Evolutionary conservation across 331 rosid species (phyloP).

Genomic region (Acacia pycnantha): DNA sequence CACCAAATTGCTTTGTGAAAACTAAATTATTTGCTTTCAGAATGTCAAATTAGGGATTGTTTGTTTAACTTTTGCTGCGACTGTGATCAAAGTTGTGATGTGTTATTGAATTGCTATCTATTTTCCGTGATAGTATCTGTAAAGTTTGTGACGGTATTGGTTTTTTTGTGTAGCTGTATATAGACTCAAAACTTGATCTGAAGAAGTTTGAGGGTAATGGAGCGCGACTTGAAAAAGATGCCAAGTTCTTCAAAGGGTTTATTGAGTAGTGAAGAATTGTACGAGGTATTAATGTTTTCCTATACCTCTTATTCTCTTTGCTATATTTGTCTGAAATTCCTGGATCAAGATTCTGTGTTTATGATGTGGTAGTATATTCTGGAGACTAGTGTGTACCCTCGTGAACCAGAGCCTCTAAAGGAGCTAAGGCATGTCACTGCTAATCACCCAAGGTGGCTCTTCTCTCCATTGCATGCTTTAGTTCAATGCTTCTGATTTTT

Average conservation of each 20-base stretch:
- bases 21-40: background rate
- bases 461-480: background rate
- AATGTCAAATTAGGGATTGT: background rate
- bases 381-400: slow-evolving; percentile 59
- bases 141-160: background rate
- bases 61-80: background rate
- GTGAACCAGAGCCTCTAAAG: slow-evolving; percentile 54
- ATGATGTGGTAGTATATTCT: slow-evolving; percentile 53
- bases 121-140: background rate
- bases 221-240: background rate
- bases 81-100: background rate
- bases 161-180: background rate
- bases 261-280: slow-evolving; percentile 18
- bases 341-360: background rate
- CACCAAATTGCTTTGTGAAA: background rate
- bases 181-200: background rate
- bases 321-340: background rate
- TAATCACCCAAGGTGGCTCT: slow-evolving; percentile 38
- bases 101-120: background rate
- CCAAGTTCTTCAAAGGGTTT: slow-evolving; percentile 15
- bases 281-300: background rate
- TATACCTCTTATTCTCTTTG: background rate
- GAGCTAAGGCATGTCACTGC: slow-evolving; percentile 48
- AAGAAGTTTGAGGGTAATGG: slow-evolving; percentile 10
- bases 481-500: background rate